Conservation (phyloP, 345 rosid genomes). For the Moricandia arvensis region DNA sequence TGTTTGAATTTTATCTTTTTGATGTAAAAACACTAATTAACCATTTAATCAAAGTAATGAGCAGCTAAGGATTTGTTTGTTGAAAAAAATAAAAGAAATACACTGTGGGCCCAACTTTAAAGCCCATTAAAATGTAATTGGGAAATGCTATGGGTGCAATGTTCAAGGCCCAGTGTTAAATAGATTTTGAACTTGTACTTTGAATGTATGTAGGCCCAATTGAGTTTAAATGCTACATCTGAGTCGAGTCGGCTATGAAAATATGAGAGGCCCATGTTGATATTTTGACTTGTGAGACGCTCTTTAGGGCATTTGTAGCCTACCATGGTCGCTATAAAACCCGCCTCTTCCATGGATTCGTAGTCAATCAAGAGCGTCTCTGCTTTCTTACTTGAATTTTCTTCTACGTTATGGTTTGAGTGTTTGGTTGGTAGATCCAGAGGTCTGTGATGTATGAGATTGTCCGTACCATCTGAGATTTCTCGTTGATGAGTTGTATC, state of each 20-base stretch:
- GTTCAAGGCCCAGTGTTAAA: too few species aligned
- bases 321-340: constrained; percentile 16
- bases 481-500: constrained; percentile 36
- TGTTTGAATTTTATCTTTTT: too few species aligned
- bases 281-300: not conserved
- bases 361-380: not conserved
- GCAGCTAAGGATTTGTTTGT: too few species aligned
- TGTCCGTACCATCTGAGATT: constrained; percentile 72
- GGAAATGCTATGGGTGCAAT: too few species aligned
- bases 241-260: not conserved
- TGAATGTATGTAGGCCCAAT: too few species aligned
- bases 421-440: not conserved
- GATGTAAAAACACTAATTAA: too few species aligned
- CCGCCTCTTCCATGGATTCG: not conserved
- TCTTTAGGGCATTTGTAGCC: constrained; percentile 18
- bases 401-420: too few species aligned
- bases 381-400: not conserved
- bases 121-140: too few species aligned
- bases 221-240: too few species aligned
- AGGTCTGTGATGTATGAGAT: constrained; percentile 50
- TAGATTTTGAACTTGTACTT: not conserved
- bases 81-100: too few species aligned
- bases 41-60: too few species aligned
- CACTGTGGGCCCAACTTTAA: too few species aligned
- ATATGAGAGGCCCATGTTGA: not conserved